Evolutionary conservation across 139 green algal genomes (phyloP).

Genomic region (Pseudopediastrum boryanum): DNA sequence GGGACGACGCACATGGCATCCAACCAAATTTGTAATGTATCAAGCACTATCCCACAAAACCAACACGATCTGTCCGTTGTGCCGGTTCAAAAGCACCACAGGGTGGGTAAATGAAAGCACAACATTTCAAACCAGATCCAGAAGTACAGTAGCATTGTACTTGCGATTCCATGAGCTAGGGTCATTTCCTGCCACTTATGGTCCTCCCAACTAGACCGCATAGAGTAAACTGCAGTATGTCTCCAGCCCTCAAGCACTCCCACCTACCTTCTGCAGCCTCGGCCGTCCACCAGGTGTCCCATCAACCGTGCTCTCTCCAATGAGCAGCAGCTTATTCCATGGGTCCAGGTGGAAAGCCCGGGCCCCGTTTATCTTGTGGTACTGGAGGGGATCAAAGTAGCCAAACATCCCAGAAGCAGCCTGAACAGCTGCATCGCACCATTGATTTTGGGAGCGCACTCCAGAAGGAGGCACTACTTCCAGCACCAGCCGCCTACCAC

Average conservation of each 20-base stretch:
- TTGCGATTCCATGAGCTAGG: not conserved
- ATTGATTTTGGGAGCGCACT: not conserved
- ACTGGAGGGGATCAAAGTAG: slow-evolving; percentile 12
- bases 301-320: too few species aligned
- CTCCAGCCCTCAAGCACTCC: slow-evolving; percentile 1
- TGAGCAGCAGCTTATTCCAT: not conserved
- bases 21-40: too few species aligned
- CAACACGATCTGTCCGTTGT: too few species aligned
- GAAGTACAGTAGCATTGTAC: not conserved
- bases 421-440: not conserved
- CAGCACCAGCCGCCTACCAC: too few species aligned
- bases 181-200: not conserved
- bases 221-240: not conserved
- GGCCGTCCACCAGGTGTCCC: not conserved
- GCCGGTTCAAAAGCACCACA: too few species aligned
- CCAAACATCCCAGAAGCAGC: not conserved
- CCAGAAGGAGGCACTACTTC: too few species aligned
- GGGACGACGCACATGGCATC: too few species aligned
- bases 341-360: slow-evolving; percentile 25
- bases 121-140: too few species aligned
- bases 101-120: too few species aligned
- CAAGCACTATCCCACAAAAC: too few species aligned
- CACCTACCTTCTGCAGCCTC: not conserved
- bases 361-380: slow-evolving; percentile 11
- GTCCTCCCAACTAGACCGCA: not conserved